Percentiles rank a stretch among this genome's conserved stretches.
Conservation (phyloP, 495 filamentous ascomycete species). For the Bryoglossum gracile region DNA sequence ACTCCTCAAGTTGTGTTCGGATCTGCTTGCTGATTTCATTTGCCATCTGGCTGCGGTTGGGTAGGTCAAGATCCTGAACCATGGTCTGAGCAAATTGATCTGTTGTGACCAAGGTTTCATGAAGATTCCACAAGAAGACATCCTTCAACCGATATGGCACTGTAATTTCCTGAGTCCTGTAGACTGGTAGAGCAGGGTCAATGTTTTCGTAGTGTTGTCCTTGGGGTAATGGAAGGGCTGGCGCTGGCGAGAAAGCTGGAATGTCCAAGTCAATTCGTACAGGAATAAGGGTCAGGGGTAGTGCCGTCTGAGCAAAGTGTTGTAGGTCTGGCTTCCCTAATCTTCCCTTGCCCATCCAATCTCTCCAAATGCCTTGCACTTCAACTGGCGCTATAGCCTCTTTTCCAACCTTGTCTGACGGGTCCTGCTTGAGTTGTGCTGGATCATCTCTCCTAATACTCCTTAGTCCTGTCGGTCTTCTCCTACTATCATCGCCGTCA, state of each 20-base stretch:
- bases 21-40: conserved; percentile 87
- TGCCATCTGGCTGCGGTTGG: conserved; percentile 57
- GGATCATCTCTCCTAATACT: conserved; percentile 76
- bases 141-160: conserved; percentile 85
- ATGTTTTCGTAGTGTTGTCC: conserved; percentile 42
- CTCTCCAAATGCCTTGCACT: conserved; percentile 82
- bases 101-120: conserved; percentile 88
- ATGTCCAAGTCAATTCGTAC: conserved; percentile 96
- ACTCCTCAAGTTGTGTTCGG: conserved; percentile 90
- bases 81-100: conserved; percentile 89
- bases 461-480: conserved; percentile 76
- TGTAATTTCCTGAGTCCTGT: conserved; percentile 65
- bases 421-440: conserved; percentile 49
- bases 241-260: conserved; percentile 63
- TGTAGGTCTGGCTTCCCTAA: conserved; percentile 56
- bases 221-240: conserved; percentile 62
- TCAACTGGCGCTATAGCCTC: conserved; percentile 74
- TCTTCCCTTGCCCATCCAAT: conserved; percentile 80
- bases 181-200: conserved; percentile 62
- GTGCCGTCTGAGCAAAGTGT: conserved; percentile 70
- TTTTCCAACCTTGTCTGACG: conserved; percentile 72
- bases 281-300: conserved; percentile 86
- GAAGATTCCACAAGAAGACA: conserved; percentile 93
- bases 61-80: conserved; percentile 90
- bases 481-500: conserved; percentile 73